phyloP scores from a whole-genome alignment of 768 basidiomycete species.

The Calvatia gigantea region DNA sequence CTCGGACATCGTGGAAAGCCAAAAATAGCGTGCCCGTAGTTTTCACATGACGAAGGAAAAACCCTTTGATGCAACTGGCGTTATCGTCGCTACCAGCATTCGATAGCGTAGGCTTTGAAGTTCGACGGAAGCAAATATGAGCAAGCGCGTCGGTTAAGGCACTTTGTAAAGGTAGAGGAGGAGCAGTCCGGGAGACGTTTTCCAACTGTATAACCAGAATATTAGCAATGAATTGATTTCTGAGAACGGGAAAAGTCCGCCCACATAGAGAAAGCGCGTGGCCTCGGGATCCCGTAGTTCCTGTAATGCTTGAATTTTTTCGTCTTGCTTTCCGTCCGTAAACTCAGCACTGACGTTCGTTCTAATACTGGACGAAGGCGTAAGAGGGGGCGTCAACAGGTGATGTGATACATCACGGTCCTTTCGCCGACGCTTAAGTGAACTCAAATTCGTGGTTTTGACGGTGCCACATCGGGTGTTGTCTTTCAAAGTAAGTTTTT shows the following conservation, averaged over 20 bases:
- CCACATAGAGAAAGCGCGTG: constrained; percentile 34
- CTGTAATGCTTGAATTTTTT: constrained; percentile 10
- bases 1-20: constrained; percentile 58
- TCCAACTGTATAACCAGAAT: constrained; percentile 23
- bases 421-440: constrained; percentile 29
- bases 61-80: constrained; percentile 43
- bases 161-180: constrained; percentile 23
- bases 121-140: constrained; percentile 9
- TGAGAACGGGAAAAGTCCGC: constrained; percentile 6
- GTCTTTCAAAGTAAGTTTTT: constrained; percentile 15
- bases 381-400: constrained; percentile 66
- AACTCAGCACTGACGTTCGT: constrained; percentile 34
- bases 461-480: constrained; percentile 1
- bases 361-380: constrained; percentile 56
- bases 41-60: constrained; percentile 49
- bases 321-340: constrained; percentile 12
- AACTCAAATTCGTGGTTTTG: constrained; percentile 13
- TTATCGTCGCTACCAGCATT: background rate
- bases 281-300: constrained; percentile 22
- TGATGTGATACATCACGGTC: constrained; percentile 32
- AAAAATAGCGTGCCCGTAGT: constrained; percentile 52
- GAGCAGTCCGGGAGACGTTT: constrained; percentile 30
- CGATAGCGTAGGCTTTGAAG: background rate
- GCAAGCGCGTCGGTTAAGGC: constrained; percentile 24
- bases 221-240: background rate